A percentile compares a stretch with the other conserved stretches of the same genome.
These are phyloP conservation scores for Jacaranda copaia DNA, from an alignment of 257 asterid species.

Conservation along the genomic window DNA sequence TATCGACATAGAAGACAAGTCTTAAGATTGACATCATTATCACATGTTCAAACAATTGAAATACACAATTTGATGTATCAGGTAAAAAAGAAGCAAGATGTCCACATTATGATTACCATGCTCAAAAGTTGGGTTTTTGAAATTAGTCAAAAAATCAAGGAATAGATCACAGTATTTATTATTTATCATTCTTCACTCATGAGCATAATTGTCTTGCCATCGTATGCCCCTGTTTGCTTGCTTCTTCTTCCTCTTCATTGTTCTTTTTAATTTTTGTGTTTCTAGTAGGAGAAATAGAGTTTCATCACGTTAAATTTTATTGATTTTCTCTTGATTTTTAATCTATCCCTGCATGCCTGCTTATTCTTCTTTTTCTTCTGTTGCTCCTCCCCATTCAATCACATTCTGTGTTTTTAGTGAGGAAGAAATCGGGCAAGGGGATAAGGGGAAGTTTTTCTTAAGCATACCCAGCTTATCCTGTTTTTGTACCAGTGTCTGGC, in stretches of 20 bases:
- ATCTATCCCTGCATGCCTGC: not conserved
- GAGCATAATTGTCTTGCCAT: not conserved
- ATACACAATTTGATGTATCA: not conserved
- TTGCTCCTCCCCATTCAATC: constrained; percentile 5
- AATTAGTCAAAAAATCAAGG: constrained; percentile 14
- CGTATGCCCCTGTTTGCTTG: not conserved
- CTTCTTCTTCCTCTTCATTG: not conserved
- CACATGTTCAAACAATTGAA: not conserved
- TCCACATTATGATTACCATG: not conserved
- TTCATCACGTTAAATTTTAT: not conserved
- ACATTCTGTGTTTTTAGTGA: constrained; percentile 9
- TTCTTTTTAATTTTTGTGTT: not conserved
- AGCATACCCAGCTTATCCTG: constrained; percentile 25
- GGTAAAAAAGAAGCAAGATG: not conserved
- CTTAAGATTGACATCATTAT: constrained; percentile 10
- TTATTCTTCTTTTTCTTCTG: constrained; percentile 4
- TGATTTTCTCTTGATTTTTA: constrained; percentile 3
- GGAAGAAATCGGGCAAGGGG: not conserved
- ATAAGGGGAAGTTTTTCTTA: constrained; percentile 18
- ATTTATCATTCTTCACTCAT: constrained; percentile 6
- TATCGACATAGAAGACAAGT: not conserved
- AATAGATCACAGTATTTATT: constrained; percentile 10
- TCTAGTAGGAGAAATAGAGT: not conserved
- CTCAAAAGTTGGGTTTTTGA: not conserved
- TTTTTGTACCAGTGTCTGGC: constrained; percentile 13